phyloP scores from a whole-genome alignment of 305 asterid genomes.

The Solanum hybrid region DNA sequence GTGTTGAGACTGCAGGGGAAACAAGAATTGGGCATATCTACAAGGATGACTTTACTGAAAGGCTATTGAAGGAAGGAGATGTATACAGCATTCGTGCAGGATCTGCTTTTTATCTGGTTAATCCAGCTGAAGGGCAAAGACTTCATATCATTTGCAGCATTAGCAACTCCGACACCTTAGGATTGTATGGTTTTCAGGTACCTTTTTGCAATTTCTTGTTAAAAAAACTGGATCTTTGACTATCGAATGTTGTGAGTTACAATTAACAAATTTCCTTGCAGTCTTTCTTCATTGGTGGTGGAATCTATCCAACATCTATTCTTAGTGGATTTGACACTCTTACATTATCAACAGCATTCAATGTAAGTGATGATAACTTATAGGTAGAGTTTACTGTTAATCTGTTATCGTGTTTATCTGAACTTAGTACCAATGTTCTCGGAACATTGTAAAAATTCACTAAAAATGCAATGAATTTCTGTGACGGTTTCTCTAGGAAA shows the following conservation, averaged over 20 bases:
- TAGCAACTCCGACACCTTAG: conserved; percentile 41
- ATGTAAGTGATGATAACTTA: conserved; percentile 24
- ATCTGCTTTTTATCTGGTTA: conserved; percentile 60
- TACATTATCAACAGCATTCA: conserved; percentile 32
- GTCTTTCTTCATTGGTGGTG: conserved; percentile 42
- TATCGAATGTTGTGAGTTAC: neutral
- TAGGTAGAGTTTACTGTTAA: neutral
- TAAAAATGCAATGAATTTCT: too few relatives aligned
- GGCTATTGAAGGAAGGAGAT: conserved; percentile 51
- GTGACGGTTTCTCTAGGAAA: too few relatives aligned
- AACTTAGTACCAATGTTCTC: too few relatives aligned
- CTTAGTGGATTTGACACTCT: conserved; percentile 33
- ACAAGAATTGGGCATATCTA: conserved; percentile 63
- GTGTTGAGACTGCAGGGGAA: conserved; percentile 35
- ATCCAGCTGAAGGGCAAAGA: conserved; percentile 48
- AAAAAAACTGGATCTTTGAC: neutral
- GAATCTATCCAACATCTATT: conserved; percentile 44
- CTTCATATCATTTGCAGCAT: conserved; percentile 69
- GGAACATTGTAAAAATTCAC: too few relatives aligned
- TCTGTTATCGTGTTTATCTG: neutral
- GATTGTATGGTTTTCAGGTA: conserved; percentile 51
- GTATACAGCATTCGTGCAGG: conserved; percentile 59
- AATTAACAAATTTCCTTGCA: neutral
- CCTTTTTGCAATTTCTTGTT: neutral
- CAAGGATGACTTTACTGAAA: conserved; percentile 62